Evolutionary conservation across 345 rosid genomes (phyloP).

Genomic region (Luvunga scandens): DNA sequence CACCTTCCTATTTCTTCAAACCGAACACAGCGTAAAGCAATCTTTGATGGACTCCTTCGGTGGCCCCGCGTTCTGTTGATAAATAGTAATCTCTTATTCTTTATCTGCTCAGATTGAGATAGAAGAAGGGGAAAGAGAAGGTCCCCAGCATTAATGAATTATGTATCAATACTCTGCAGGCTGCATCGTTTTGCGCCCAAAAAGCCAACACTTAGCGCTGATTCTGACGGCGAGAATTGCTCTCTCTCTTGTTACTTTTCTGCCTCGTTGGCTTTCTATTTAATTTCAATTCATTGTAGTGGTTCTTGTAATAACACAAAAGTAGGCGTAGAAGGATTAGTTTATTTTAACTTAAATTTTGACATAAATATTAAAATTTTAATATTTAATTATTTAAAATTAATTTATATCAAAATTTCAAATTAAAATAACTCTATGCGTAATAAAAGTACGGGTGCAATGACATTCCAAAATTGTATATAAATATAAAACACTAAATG

Average conservation of each 20-base stretch:
- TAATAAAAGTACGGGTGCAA: too few relatives aligned
- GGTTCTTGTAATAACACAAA: too few relatives aligned
- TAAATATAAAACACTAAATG: too few relatives aligned
- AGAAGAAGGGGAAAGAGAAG: neutral
- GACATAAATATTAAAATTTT: too few relatives aligned
- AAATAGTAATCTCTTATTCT: neutral
- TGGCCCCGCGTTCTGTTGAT: neutral
- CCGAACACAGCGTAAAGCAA: too few relatives aligned
- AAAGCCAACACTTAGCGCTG: neutral
- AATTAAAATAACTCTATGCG: too few relatives aligned
- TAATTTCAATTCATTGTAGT: neutral
- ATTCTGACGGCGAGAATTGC: neutral
- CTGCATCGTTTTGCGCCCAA: slow-evolving; percentile 3
- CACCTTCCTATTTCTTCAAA: too few relatives aligned
- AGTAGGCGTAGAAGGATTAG: too few relatives aligned
- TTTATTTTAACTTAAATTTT: too few relatives aligned
- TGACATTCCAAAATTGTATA: too few relatives aligned
- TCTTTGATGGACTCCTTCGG: neutral
- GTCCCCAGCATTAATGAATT: neutral
- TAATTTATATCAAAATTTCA: too few relatives aligned
- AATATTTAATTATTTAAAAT: too few relatives aligned
- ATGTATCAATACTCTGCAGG: neutral
- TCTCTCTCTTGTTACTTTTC: neutral
- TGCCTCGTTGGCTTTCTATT: neutral
- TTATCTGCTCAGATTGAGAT: neutral